Conservation (phyloP, 1,284 basidiomycete species). For the Stygiomarasmius scandens region DNA sequence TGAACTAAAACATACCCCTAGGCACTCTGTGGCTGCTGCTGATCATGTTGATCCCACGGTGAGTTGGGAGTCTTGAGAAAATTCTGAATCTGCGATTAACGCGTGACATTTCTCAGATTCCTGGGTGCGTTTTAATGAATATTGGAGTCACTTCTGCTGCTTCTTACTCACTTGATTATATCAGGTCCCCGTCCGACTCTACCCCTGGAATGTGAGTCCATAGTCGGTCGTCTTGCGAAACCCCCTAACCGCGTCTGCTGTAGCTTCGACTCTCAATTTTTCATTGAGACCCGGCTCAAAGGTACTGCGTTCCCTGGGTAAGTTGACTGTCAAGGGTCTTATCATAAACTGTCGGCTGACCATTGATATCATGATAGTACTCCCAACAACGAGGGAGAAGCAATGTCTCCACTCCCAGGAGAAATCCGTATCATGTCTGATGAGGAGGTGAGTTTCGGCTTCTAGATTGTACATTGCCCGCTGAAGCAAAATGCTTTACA, state of each 20-base stretch:
- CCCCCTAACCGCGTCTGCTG: too few relatives aligned
- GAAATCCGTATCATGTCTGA: not conserved
- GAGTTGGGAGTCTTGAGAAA: not conserved
- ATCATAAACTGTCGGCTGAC: not conserved
- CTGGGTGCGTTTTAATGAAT: slow-evolving; percentile 6
- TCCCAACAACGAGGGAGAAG: not conserved
- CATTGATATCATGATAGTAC: too few relatives aligned
- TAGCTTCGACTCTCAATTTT: slow-evolving; percentile 21
- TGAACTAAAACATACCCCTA: slow-evolving; percentile 8
- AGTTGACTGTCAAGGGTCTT: not conserved
- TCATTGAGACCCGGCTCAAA: slow-evolving; percentile 39
- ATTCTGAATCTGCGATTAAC: not conserved
- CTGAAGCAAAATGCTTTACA: not conserved
- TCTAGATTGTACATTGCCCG: too few relatives aligned
- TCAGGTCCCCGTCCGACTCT: slow-evolving; percentile 41
- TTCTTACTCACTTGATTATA: not conserved
- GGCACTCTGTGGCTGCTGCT: slow-evolving; percentile 40
- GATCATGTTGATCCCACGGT: slow-evolving; percentile 8
- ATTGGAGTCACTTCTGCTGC: not conserved
- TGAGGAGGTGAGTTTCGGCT: not conserved
- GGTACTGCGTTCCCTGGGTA: slow-evolving; percentile 35
- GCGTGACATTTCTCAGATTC: slow-evolving; percentile 9
- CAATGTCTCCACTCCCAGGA: not conserved
- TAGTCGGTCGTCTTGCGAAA: too few relatives aligned
- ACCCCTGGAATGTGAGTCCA: slow-evolving; percentile 26